Base-by-base conservation (phyloP, 495 filamentous ascomycete species). In the Venustampulla echinocandica region DNA sequence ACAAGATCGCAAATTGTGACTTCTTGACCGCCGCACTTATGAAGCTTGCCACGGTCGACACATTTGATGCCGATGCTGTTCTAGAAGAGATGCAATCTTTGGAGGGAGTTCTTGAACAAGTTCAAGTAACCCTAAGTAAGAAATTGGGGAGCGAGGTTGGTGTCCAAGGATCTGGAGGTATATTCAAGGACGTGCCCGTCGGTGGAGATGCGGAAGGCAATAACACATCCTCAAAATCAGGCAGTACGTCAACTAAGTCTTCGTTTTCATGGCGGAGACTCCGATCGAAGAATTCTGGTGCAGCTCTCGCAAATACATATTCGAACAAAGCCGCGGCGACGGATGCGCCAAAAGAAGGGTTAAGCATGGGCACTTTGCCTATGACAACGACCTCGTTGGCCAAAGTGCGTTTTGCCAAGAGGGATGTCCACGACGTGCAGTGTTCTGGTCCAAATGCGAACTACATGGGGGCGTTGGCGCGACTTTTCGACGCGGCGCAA, bases 71-170 rank as follows among this genome's bases (percentile, higher is more conserved):
- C 1, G 88, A 94, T 54, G 85, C 89, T 15, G 80, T 98, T 13
- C 68, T 93, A 23, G 90, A 95, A 55, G 92, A 98, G 61, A 94
- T 98, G 87, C 87, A 96, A 59, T 69, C 78, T n/a, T 72, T 98
- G 21, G 92, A 98, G 64, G 72, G 69, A 44, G 73, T 96, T 27
- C 73, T 98, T 22, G 92, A 97, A 56, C 82, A 88, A 57, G 87
- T 84, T 0, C 89, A 95, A 62, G 61, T 73, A 7, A 69, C 71
- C 10, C 69, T 98, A 20, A 63, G 79, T 4, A 90, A 90, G 60
- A 95, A 88, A 57, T 73, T 98, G 2, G 90, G 92, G 13, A 82
- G 70, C 50, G 92, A 98, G 55, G 93, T 98, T 30, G 92, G 92
- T 30, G 75, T 88, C 6, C 80, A 85, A 39, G 78, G 85, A 1